A percentile compares a stretch with the other conserved stretches of the same genome.
Conservation (phyloP, 2,329 filamentous ascomycete species). For the Colletotrichum viniferum region DNA sequence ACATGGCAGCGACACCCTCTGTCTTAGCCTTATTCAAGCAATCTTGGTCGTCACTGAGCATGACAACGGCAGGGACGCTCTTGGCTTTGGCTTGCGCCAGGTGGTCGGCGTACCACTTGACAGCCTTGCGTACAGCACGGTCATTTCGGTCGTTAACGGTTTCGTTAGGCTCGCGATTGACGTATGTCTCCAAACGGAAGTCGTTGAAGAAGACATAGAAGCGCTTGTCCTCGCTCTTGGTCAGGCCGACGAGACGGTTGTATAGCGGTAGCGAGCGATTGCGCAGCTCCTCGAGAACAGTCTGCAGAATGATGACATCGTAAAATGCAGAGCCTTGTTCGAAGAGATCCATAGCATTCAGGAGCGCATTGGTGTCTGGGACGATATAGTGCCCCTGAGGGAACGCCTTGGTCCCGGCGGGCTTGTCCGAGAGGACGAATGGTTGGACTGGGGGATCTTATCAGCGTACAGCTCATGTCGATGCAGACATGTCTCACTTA, state of each 20-base stretch:
- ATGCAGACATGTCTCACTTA: conserved; percentile 41
- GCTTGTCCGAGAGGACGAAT: conserved; percentile 88
- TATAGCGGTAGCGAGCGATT: conserved; percentile 94
- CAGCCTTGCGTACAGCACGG: conserved; percentile 83
- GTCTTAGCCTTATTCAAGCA: conserved; percentile 82
- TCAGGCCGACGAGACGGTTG: conserved; percentile 87
- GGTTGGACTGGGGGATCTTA: conserved; percentile 63
- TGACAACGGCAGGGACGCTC: conserved; percentile 77
- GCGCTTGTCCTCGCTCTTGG: conserved; percentile 94
- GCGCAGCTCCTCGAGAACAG: conserved; percentile 93
- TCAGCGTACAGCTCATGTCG: background rate
- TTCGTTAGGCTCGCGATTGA: conserved; percentile 76
- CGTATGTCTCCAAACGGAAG: conserved; percentile 90
- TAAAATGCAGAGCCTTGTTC: conserved; percentile 91
- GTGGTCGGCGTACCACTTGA: conserved; percentile 90
- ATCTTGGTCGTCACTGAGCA: conserved; percentile 92
- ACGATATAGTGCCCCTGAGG: conserved; percentile 91
- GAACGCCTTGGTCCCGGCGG: conserved; percentile 81
- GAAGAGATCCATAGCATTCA: conserved; percentile 96
- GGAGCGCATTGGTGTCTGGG: conserved; percentile 93
- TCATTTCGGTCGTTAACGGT: conserved; percentile 97
- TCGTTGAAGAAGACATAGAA: conserved; percentile 99
- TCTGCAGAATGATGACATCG: conserved; percentile 96
- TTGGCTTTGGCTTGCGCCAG: conserved; percentile 67
- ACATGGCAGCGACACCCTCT: conserved; percentile 73